These are phyloP conservation scores for Naganishia cerealis DNA, from an alignment of 1,284 basidiomycete genomes.

Conservation along the genomic window DNA sequence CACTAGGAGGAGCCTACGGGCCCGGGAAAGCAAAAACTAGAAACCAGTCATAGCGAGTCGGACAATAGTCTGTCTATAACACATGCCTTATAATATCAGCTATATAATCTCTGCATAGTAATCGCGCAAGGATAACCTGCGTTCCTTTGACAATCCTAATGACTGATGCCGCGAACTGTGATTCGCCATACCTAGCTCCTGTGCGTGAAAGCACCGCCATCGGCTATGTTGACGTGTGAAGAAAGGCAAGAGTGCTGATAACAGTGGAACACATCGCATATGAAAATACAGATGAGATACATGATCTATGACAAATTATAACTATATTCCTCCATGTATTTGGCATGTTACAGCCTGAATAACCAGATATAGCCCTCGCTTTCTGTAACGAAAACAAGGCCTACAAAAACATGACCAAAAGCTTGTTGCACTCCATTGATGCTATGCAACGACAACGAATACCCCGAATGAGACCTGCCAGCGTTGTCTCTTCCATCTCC, in stretches of 20 bases:
- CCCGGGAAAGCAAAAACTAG: neutral
- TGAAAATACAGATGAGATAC: slow-evolving; percentile 14
- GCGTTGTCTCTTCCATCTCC: slow-evolving; percentile 8
- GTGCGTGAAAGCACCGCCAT: too few species aligned
- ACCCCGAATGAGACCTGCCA: neutral
- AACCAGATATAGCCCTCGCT: slow-evolving; percentile 4
- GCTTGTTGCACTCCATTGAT: slow-evolving; percentile 26
- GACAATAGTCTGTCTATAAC: too few species aligned
- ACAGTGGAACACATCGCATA: slow-evolving; percentile 4
- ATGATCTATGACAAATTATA: slow-evolving; percentile 21
- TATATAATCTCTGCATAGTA: too few species aligned
- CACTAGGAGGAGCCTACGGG: neutral
- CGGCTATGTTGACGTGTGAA: too few species aligned
- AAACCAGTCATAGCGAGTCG: too few species aligned
- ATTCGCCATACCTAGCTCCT: too few species aligned
- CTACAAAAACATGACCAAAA: neutral
- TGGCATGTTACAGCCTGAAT: slow-evolving; percentile 29
- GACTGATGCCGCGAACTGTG: too few species aligned
- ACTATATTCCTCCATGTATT: slow-evolving; percentile 27
- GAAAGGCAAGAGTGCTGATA: too few species aligned
- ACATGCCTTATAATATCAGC: too few species aligned
- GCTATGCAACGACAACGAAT: slow-evolving; percentile 21
- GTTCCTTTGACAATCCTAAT: too few species aligned
- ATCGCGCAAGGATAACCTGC: too few species aligned
- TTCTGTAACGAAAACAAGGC: neutral